Evolutionary conservation across 768 basidiomycete species (phyloP).

Genomic region (Termitomyces sp.): DNA sequence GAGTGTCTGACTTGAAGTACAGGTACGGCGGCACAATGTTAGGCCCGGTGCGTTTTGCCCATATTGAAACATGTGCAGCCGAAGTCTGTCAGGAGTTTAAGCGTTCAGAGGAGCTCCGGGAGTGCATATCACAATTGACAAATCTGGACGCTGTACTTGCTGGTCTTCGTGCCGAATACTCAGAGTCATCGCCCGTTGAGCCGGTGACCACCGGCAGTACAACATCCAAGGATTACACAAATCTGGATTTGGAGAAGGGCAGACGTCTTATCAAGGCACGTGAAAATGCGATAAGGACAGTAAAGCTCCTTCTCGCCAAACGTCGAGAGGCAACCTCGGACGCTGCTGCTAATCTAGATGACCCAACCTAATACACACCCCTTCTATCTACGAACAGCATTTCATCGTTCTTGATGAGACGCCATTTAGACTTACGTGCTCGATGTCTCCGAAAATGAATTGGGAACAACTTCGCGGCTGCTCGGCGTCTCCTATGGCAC

Average conservation of each 20-base stretch:
- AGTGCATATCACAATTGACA: slow-evolving; percentile 50
- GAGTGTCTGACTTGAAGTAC: background rate
- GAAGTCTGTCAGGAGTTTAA: slow-evolving; percentile 75
- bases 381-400: background rate
- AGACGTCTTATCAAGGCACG: slow-evolving; percentile 66
- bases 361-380: background rate
- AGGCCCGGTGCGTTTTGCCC: slow-evolving; percentile 71
- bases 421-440: background rate
- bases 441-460: background rate
- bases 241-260: slow-evolving; percentile 59
- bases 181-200: slow-evolving; percentile 20
- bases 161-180: slow-evolving; percentile 49
- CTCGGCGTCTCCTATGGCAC: background rate
- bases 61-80: slow-evolving; percentile 71
- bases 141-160: slow-evolving; percentile 61
- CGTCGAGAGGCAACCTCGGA: slow-evolving; percentile 1
- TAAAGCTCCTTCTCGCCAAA: slow-evolving; percentile 55
- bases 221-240: slow-evolving; percentile 42
- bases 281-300: slow-evolving; percentile 63
- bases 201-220: slow-evolving; percentile 17
- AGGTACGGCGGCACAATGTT: slow-evolving; percentile 85
- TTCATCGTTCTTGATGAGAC: background rate
- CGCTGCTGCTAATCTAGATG: background rate
- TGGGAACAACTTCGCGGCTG: background rate
- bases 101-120: slow-evolving; percentile 64